Percentiles rank a stretch among this genome's conserved stretches.
Conservation (phyloP, 2,329 filamentous ascomycete genomes). For the Ophiostoma piceae region DNA sequence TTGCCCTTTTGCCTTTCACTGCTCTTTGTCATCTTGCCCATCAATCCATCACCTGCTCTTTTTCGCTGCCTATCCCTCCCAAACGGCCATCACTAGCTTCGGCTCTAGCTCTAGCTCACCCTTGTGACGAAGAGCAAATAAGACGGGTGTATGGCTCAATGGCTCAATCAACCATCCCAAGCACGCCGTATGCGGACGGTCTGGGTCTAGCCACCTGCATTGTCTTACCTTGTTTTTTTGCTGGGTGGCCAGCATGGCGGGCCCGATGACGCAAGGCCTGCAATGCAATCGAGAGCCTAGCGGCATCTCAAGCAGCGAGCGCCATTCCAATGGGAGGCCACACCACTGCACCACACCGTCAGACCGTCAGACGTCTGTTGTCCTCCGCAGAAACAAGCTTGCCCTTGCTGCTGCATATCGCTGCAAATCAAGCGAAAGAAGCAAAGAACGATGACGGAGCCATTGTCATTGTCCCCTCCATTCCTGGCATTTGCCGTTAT, state of each 20-base stretch:
- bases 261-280: slow-evolving; percentile 22
- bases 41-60: slow-evolving; percentile 1
- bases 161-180: slow-evolving; percentile 2
- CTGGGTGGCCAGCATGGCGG: not conserved
- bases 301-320: not conserved
- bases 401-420: not conserved
- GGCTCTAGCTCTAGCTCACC: not conserved
- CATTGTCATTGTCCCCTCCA: not conserved
- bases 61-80: not conserved
- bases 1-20: not conserved
- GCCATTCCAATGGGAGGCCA: not conserved
- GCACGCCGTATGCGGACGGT: not conserved
- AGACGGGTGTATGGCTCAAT: not conserved
- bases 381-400: not conserved
- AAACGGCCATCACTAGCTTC: not conserved
- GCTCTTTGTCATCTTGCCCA: not conserved
- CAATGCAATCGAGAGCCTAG: not conserved
- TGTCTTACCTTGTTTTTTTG: slow-evolving; percentile 20
- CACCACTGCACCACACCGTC: not conserved
- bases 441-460: not conserved
- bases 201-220: not conserved
- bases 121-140: not conserved
- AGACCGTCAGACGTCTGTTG: too few relatives aligned
- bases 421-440: not conserved
- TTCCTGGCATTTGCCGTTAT: not conserved